Base-by-base conservation (phyloP, 2,329 filamentous ascomycete genomes). In the Teratosphaeria pseudoeucalypti region DNA sequence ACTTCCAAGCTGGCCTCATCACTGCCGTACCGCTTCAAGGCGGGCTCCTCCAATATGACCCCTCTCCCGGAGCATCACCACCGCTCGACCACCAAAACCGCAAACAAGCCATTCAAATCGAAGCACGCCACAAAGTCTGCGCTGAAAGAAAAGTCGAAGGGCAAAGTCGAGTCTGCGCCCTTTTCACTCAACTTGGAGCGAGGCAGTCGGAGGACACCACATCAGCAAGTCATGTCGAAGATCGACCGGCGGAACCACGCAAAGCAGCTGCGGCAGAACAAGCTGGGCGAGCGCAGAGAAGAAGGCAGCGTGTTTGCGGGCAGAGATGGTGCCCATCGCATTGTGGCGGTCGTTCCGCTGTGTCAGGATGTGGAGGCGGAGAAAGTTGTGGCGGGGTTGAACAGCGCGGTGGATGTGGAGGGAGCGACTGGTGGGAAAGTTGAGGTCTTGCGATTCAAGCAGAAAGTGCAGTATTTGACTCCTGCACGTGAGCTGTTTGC, bases 191-290 rank as follows among this genome's bases (percentile, higher is more conserved):
- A 81, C 58, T 78, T 84, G 69, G 89, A 95, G 71, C 84, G 82
- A 68, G 86, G 87, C 62, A 58, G 55, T 68, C 85, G 92, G 70
- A 95, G 90, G 75, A 96, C 92, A 16, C 90, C 90, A 58, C 90
- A 96, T 74, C 94, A 99, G 74, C 90, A 96, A 77, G 85, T 96
- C 77, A 92, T 96, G 89, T 95, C 91, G 61, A 99, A 97, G 77
- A 83, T 99, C 73, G 91, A 96, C 75, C 88, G 94, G 61, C 86
- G 90, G 68, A 97, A 99, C 75, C 90, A 95, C 78, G 89, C 90
- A 67, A 92, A 92, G 75, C 94, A 99, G 79, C 86, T 87, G 74
- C 89, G 92, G 69, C 78, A 88, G 63, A 81, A 85, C 66, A 96
- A 97, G 76, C 85, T 91, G 71, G 86, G 86, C 71, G 90, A 94